Evolutionary conservation across 2,329 filamentous ascomycete genomes (phyloP), one percentile per base, ranked within the genome.

Genomic region (Aspergillus calidoustus): DNA sequence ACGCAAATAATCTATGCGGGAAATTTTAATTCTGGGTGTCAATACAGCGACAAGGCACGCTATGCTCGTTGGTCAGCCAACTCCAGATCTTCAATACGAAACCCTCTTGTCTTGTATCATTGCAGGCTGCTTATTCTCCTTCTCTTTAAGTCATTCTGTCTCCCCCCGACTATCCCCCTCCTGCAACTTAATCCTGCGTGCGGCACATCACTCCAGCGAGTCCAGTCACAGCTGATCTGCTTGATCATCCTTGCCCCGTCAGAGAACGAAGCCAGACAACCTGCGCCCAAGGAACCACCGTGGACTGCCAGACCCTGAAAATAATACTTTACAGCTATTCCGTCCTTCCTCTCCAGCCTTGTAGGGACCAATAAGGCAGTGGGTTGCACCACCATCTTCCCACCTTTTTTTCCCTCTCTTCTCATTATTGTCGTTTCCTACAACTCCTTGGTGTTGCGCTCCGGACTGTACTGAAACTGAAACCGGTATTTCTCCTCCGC

Each of bases 321-420:
- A 66, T 55, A 55, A 47, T 55, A 11, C 50, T 41, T 41, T 61
- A 58, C 57, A 55, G 59, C 56, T 50, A 58, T 61, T 63, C 54
- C 46, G 54, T 60, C 46, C 57, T 22, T 43, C 50, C 25, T 6
- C 41, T 59, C 59, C 59, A 66, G 65, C 60, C 65, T 63, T 67
- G 65, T 64, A 66, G 62, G 64, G 59, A 64, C 65, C 65, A 67
- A 66, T 66, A 65, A 66, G 65, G 54, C 64, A 23, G 62, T 59
- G 59, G 59, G 57, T 62, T 64, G 65, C 64, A 68, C 60, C 66
- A 64, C 60, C 63, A 57, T 60, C 62, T 55, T 64, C 47, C 55
- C 57, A 56, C 52, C 19, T 19, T 19, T 19, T 53, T 34, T 51
- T 44, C 51, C 38, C 28, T 19, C 53, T 54, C 49, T 55, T 49